Evolutionary conservation across 768 basidiomycete species (phyloP).

Genomic region (Pleurotus cornucopiae): DNA sequence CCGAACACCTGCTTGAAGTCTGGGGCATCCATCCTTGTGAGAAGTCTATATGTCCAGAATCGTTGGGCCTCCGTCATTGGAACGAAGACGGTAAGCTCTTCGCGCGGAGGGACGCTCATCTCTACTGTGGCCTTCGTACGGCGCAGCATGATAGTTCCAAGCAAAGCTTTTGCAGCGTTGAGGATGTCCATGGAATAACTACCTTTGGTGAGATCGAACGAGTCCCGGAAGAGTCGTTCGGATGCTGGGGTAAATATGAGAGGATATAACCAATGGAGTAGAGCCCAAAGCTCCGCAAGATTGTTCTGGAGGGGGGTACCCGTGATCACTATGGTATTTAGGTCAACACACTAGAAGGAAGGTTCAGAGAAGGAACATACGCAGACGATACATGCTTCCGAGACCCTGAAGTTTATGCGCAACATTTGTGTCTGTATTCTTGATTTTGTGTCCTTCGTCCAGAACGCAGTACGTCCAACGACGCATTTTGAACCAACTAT

Average conservation of each 20-base stretch:
- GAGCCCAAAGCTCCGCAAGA: constrained; percentile 51
- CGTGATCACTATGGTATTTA: constrained; percentile 45
- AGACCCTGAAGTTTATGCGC: constrained; percentile 50
- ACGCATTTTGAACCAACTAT: constrained; percentile 55
- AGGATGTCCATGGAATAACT: constrained; percentile 47
- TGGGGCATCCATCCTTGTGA: constrained; percentile 47
- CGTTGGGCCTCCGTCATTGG: constrained; percentile 57
- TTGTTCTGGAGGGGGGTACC: constrained; percentile 76
- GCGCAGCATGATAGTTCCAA: constrained; percentile 53
- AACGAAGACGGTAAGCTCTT: constrained; percentile 53
- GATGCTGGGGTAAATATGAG: constrained; percentile 44
- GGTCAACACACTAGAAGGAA: neutral
- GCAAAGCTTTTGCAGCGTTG: constrained; percentile 41
- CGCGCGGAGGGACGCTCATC: constrained; percentile 46
- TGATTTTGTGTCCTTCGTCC: constrained; percentile 71
- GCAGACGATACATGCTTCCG: constrained; percentile 54
- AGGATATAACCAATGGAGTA: constrained; percentile 56
- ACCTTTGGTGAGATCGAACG: constrained; percentile 52
- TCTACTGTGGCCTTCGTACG: constrained; percentile 51
- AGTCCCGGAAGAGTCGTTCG: constrained; percentile 42
- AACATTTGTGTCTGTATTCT: constrained; percentile 57
- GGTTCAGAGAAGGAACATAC: constrained; percentile 20
- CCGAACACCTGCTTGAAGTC: constrained; percentile 47
- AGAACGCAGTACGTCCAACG: constrained; percentile 58
- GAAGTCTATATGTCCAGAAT: constrained; percentile 57